Evolutionary conservation across 257 asterid species (phyloP), one percentile per base, ranked within the genome.

Genomic region (Voacanga thouarsii): DNA sequence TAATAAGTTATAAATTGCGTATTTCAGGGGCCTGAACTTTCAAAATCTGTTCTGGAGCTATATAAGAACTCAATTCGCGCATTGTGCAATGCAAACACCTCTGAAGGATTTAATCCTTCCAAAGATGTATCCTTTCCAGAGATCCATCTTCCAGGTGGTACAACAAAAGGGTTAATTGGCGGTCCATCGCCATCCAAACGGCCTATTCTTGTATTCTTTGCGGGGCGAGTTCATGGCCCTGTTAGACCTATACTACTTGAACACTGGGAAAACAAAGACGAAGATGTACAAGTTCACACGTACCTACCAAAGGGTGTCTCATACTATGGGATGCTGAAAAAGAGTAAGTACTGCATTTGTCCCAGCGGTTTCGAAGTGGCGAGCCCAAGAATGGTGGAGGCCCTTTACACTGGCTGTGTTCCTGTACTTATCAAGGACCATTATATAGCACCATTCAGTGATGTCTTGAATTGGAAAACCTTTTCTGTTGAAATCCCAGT

Each of bases 311-410:
- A 84, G n/a, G 87, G 86, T 3, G 75, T 89, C 1, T 87, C 94
- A n/a, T 94, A 94, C 71, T 88, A 86, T 66, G 96, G 84, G 1
- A 89, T 92, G 97, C 83, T 94, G 90, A 79, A 89, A 75, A 82
- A 83, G 67, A 89, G 96, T 85, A 84, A 85, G 43, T 94, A 87
- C 77, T 94, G 97, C 87, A 80, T 94, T 11, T 94, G 98, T 83
- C 96, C 98, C 0, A 94, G 98, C 79, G 97, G 97, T 4, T 94
- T 88, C 72, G 98, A 94, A 85, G 98, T 94, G 11, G 98, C 97
- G 0, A 94, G 96, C 80, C 98, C 98, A 12, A 85, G 97, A 64
- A 86, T 92, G 89, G 97, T 94, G 19, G 97, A 94, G 86, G 98
- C 95, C 8, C 88, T 94, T 0, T 92, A 94, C 67, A 47, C 82